Conservation (phyloP, 2,329 filamentous ascomycete species). For the Curvularia spicifera region DNA sequence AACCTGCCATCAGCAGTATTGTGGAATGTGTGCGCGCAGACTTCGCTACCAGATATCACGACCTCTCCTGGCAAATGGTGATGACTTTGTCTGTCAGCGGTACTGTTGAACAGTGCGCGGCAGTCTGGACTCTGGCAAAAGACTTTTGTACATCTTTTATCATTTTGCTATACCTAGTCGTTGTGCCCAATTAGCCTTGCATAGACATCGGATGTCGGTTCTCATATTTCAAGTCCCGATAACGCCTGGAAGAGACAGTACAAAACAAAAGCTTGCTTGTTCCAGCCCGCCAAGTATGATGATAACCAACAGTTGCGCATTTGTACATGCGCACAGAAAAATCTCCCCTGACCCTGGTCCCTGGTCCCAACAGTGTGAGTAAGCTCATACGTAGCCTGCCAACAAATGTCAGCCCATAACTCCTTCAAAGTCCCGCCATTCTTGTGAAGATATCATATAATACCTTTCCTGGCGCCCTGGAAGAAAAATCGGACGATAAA, state of each 20-base stretch:
- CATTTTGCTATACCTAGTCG: slow-evolving; percentile 1
- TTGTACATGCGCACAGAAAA: background rate
- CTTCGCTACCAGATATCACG: background rate
- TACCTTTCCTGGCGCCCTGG: slow-evolving; percentile 77
- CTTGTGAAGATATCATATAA: slow-evolving; percentile 23
- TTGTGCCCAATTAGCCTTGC: background rate
- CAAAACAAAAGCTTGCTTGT: slow-evolving; percentile 3
- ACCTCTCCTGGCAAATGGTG: background rate
- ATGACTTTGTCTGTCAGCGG: background rate
- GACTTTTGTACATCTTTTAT: background rate
- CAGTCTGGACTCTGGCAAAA: background rate
- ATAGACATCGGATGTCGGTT: slow-evolving; percentile 7
- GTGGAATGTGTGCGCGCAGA: background rate
- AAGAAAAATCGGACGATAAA: slow-evolving; percentile 99
- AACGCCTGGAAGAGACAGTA: slow-evolving; percentile 12
- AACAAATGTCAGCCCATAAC: slow-evolving; percentile 27
- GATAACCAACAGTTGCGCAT: background rate
- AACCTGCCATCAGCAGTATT: background rate
- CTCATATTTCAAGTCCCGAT: slow-evolving; percentile 7
- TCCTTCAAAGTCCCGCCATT: slow-evolving; percentile 4
- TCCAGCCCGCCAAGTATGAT: background rate
- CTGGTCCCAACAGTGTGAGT: background rate
- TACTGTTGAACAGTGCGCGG: background rate
- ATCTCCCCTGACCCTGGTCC: background rate
- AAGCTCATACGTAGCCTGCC: slow-evolving; percentile 33